A percentile compares a stretch with the other conserved stretches of the same genome.
Evolutionary conservation across 768 basidiomycete species (phyloP).

Genomic region (Tylopilus intermedius): DNA sequence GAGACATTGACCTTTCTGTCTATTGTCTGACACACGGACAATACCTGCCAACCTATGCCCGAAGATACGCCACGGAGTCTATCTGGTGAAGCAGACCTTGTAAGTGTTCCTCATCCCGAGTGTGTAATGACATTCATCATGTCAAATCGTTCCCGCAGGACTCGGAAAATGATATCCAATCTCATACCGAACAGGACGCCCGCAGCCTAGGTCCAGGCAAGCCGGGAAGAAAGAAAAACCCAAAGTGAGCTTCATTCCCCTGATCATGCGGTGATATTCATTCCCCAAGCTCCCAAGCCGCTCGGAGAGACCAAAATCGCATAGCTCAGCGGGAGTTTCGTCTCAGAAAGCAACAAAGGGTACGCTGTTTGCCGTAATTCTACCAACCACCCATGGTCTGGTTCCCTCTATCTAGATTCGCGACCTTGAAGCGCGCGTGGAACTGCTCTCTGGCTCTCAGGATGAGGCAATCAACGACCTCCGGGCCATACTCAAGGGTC

Average conservation of each 20-base stretch:
- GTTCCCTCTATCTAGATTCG: conserved; percentile 58
- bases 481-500: conserved; percentile 76
- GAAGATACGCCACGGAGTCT: conserved; percentile 53
- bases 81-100: conserved; percentile 57
- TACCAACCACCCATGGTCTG: conserved; percentile 1
- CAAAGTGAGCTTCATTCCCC: conserved; percentile 52
- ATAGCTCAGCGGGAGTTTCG: conserved; percentile 94
- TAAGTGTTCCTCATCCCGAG: conserved; percentile 15
- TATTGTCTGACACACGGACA: not conserved
- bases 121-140: conserved; percentile 10
- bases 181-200: conserved; percentile 30
- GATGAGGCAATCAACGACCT: conserved; percentile 85
- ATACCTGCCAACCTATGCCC: conserved; percentile 36
- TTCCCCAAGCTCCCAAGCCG: conserved; percentile 70
- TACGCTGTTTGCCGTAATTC: conserved; percentile 26
- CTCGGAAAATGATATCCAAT: conserved; percentile 68
- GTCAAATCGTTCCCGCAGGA: conserved; percentile 37
- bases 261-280: conserved; percentile 13
- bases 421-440: conserved; percentile 92
- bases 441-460: conserved; percentile 86
- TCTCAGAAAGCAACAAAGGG: conserved; percentile 84
- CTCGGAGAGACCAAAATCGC: conserved; percentile 82
- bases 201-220: conserved; percentile 24
- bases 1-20: not conserved
- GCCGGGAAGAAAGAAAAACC: conserved; percentile 83